Evolutionary conservation across 768 basidiomycete genomes (phyloP), one percentile per base, ranked within the genome.

Genomic region (Boletus fagicola): DNA sequence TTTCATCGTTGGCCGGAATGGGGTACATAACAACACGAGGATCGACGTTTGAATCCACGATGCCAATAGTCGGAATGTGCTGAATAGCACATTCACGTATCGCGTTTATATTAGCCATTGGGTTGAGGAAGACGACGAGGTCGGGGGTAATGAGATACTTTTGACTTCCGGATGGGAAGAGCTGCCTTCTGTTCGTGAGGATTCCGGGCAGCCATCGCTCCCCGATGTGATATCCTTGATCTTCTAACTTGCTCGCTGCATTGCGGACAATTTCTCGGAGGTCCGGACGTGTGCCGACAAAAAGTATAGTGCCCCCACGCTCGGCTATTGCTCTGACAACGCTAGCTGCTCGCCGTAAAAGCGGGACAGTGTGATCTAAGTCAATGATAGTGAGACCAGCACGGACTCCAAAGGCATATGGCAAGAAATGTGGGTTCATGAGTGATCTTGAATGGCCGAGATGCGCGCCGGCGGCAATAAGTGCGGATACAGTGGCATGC

Each of bases 1-100:
- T 93, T 75, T 99, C 97, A 75, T 96, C 93, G 72, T 98, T 99
- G n/a, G 92, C 94, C 0, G 94, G 95, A 67, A 99, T 98, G 43
- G 97, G 90, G 72, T 97, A 98, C 82, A 98, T 97, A 60, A 99
- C 95, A 39, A 94, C 80, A 26, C 97, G 86, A 6, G 97, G 97
- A 75, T 99, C 97, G 43, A 86, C 90, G 69, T 99, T 94, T 22
- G 94, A 92, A 74, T 99, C 97, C 53, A 95, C 84, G 58, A 98
- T 86, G 35, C 88, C 97, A 58, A 98, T 86, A 1, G 97, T 98
- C 0, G 97, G 97, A 54, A 98, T 83, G 67, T 95, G 88, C 59
- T 88, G 82, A 54, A 86, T 79, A 16, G 93, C 92, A 65, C 93
- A 95, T 76, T 99, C 97, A 53, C 89, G 85, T 65, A 98, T 90